These are phyloP conservation scores for Coemansia biformis DNA, from an alignment of 192 early-diverging fungal species.

Conservation along the genomic window DNA sequence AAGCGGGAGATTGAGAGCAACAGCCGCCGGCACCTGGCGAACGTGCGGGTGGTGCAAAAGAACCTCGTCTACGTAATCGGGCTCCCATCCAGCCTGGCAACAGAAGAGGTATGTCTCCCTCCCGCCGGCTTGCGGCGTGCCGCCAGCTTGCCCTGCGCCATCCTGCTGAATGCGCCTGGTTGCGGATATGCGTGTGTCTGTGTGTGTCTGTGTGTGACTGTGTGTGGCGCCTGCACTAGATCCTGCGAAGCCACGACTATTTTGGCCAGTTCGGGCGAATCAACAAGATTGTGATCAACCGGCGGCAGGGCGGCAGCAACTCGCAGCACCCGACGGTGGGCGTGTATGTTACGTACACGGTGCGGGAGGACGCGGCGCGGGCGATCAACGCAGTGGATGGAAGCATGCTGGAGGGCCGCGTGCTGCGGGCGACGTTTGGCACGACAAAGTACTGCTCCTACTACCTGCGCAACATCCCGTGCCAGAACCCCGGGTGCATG, in stretches of 20 bases:
- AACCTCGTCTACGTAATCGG: slow-evolving; percentile 97
- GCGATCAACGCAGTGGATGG: slow-evolving; percentile 96
- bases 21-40: slow-evolving; percentile 72
- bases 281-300: slow-evolving; percentile 86
- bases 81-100: slow-evolving; percentile 75
- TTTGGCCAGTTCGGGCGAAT: slow-evolving; percentile 99
- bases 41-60: slow-evolving; percentile 93
- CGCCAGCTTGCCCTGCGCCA: too few species aligned
- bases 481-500: slow-evolving; percentile 92
- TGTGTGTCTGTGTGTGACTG: too few species aligned
- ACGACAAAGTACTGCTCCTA: slow-evolving; percentile 98
- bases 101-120: slow-evolving; percentile 73
- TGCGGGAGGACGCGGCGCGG: slow-evolving; percentile 86
- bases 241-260: slow-evolving; percentile 79
- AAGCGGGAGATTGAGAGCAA: slow-evolving; percentile 81
- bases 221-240: too few species aligned
- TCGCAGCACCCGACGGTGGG: slow-evolving; percentile 55
- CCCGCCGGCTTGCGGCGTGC: too few species aligned
- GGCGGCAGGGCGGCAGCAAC: slow-evolving; percentile 53
- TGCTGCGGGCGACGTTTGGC: slow-evolving; percentile 90
- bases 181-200: too few species aligned
- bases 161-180: too few species aligned
- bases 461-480: slow-evolving; percentile 83
- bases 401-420: slow-evolving; percentile 76
- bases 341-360: slow-evolving; percentile 88